Conservation (phyloP, 192 early-diverging fungal genomes). For the Podila verticillata region DNA sequence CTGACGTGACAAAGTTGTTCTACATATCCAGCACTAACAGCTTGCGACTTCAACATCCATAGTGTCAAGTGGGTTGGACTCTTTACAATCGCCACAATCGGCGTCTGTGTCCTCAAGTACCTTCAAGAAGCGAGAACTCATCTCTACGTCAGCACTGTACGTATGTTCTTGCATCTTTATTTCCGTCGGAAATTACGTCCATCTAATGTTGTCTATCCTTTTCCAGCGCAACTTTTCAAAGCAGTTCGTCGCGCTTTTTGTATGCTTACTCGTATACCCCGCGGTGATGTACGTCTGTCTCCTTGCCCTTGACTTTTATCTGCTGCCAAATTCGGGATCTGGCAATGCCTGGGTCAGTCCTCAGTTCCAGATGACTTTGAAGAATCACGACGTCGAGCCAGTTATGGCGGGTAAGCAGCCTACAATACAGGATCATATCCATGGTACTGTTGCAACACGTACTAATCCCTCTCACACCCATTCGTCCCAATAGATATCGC, state of each 20-base stretch:
- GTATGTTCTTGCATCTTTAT: background rate
- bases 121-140: conserved; percentile 87
- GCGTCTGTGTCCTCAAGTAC: conserved; percentile 83
- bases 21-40: background rate
- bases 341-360: conserved; percentile 93
- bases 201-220: background rate
- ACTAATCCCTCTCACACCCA: background rate
- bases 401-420: conserved; percentile 64
- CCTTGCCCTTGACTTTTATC: conserved; percentile 88
- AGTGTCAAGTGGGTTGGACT: conserved; percentile 97
- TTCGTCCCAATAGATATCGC: conserved; percentile 61
- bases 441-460: background rate
- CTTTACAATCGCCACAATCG: conserved; percentile 86
- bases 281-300: conserved; percentile 78
- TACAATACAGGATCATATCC: no score
- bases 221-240: conserved; percentile 49
- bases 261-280: conserved; percentile 87
- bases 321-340: conserved; percentile 82
- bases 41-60: background rate
- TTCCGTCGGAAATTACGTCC: background rate
- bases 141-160: conserved; percentile 63
- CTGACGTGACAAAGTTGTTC: background rate
- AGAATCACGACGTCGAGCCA: conserved; percentile 66
- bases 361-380: conserved; percentile 85
- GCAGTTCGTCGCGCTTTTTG: conserved; percentile 84